Conservation (phyloP, 805 yeast species). For the Myxozyma nipponensis region DNA sequence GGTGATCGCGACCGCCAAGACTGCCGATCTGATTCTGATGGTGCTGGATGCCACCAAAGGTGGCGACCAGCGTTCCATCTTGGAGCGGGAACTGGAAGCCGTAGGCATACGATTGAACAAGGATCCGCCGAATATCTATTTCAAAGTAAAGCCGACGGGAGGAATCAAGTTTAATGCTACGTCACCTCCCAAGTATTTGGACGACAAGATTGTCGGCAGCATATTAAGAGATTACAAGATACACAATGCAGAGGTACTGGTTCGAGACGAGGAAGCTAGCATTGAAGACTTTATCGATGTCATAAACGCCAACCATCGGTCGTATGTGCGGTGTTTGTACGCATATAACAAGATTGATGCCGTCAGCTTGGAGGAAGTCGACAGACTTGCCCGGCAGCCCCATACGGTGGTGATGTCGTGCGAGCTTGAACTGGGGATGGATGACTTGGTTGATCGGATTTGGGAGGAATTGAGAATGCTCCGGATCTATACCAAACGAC, state of each 20-base stretch:
- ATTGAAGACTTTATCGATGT: constrained; percentile 92
- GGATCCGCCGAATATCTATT: constrained; percentile 71
- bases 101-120: constrained; percentile 91
- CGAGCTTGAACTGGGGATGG: constrained; percentile 78
- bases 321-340: constrained; percentile 85
- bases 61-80: constrained; percentile 76
- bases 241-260: constrained; percentile 88
- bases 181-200: constrained; percentile 74
- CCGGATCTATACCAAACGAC: constrained; percentile 77
- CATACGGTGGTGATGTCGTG: constrained; percentile 93
- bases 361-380: constrained; percentile 90
- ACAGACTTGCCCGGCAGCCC: constrained; percentile 85
- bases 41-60: constrained; percentile 94
- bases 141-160: constrained; percentile 79
- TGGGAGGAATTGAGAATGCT: constrained; percentile 83
- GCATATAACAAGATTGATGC: constrained; percentile 95
- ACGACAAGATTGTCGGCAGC: constrained; percentile 72
- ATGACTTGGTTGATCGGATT: constrained; percentile 85
- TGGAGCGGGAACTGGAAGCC: constrained; percentile 85
- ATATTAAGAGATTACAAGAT: constrained; percentile 61
- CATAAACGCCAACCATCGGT: constrained; percentile 80
- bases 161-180: constrained; percentile 82
- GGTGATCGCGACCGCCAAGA: constrained; percentile 89
- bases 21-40: constrained; percentile 90
- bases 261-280: constrained; percentile 83